Base-by-base conservation (phyloP, 176 grass and related monocot species). In the Avena sativa region DNA sequence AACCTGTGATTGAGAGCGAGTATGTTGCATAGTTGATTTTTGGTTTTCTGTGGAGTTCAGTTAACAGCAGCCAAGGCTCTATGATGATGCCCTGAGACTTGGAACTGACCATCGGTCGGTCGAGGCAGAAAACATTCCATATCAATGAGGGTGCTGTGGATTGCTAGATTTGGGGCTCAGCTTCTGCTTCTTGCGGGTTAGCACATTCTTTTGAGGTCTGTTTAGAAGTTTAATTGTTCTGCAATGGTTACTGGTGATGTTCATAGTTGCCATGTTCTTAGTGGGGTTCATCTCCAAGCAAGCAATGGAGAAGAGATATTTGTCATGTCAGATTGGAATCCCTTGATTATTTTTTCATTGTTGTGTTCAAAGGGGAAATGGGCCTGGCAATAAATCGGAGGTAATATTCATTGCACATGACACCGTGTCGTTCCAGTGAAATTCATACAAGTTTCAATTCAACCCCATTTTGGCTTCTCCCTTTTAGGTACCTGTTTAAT, bases 1-100 rank as follows among this genome's bases (percentile, higher is more conserved):
- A 89, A 7, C 97, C 97, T 4, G 52, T 94, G 23, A 95, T 99
- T 26, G 97, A 99, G 86, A 92, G 86, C 0, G 94, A 99, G 62
- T 93, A 94, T 73, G 87, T 53, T 69, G 85, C 84, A 23, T 93
- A 83, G 88, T 20, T 9, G 34, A 51, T 55, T 47, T 69, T 72
- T 19, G 12, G 60, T 28, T 46, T 79, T 76, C 30, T 62, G 81
- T 14, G 48, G 26, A 79, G 36, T 61, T 86, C 28, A 82, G 50
- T 26, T 36, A 52, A 74, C 56, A 66, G 2, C 25, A 17, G 13
- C 74, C 74, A 83, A 87, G 49, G 26, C 19, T 79, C 75, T 40
- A 74, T 78, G 55, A 25, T 74, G 51, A 87, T 89, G 71, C 58
- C 49, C 38, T 32, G 61, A 81, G 38, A 28, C 23, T 85, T 63